Evolutionary conservation across 192 early-diverging fungal genomes (phyloP).

Genomic region (Globomyces pollinis-pini): DNA sequence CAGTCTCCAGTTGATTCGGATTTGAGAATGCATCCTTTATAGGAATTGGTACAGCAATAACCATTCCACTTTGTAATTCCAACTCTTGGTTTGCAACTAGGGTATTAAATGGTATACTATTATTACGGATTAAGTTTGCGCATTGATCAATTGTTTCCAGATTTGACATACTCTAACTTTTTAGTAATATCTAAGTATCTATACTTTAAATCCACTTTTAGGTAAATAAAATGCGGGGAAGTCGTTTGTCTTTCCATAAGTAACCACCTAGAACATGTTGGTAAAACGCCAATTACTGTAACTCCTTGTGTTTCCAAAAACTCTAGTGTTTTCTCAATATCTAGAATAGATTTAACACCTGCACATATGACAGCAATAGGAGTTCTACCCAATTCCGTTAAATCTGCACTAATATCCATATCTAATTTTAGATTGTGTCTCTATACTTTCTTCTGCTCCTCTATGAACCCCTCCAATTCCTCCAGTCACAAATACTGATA

Average conservation of each 20-base stretch:
- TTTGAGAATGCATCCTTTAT: constrained; percentile 52
- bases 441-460: constrained; percentile 44
- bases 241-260: constrained; percentile 53
- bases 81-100: constrained; percentile 48
- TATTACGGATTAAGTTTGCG: constrained; percentile 49
- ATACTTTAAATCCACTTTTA: constrained; percentile 57
- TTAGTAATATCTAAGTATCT: constrained; percentile 3
- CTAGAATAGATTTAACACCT: constrained; percentile 93
- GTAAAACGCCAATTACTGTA: too few species aligned
- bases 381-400: constrained; percentile 82
- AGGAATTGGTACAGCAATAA: constrained; percentile 89
- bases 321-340: constrained; percentile 87
- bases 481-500: constrained; percentile 89
- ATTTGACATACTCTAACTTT: constrained; percentile 43
- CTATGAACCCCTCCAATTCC: constrained; percentile 96
- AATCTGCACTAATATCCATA: constrained; percentile 87
- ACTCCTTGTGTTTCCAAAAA: constrained; percentile 89
- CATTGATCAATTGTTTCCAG: constrained; percentile 41
- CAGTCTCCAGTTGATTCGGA: constrained; percentile 48
- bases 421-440: constrained; percentile 19
- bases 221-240: constrained; percentile 93
- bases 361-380: constrained; percentile 94
- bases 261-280: too few species aligned
- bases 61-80: constrained; percentile 65
- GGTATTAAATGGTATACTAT: too few species aligned